phyloP scores from a whole-genome alignment of 768 basidiomycete genomes.

The Russula brevipes region DNA sequence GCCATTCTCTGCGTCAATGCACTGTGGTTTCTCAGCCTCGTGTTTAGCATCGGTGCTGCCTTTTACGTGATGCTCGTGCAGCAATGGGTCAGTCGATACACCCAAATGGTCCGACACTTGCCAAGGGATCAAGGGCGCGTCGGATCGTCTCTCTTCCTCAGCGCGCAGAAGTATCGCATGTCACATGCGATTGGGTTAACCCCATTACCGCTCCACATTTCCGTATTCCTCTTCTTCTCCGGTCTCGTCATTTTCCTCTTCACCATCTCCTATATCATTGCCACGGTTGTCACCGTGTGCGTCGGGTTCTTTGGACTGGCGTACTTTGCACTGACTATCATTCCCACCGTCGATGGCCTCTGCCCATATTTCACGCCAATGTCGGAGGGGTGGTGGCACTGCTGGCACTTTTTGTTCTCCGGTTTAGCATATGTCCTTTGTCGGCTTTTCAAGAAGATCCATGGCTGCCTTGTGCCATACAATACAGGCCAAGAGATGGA shows the following conservation, averaged over 20 bases:
- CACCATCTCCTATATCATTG: constrained; percentile 3
- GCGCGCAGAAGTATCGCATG: constrained; percentile 8
- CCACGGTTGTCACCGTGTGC: not conserved
- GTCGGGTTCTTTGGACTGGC: not conserved
- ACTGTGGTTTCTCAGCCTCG: constrained; percentile 19
- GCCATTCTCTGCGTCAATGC: constrained; percentile 13
- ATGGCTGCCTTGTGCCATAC: not conserved
- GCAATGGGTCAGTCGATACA: constrained; percentile 17
- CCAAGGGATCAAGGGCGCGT: constrained; percentile 1
- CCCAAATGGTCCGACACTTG: constrained; percentile 1
- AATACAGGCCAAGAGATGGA: not conserved
- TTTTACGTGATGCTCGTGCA: constrained; percentile 18
- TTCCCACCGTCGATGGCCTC: not conserved
- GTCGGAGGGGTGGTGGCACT: constrained; percentile 7
- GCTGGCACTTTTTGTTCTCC: not conserved
- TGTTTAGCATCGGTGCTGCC: constrained; percentile 11
- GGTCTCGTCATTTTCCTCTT: constrained; percentile 8
- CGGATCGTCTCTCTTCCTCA: constrained; percentile 14
- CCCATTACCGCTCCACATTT: constrained; percentile 18
- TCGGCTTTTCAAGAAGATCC: not conserved
- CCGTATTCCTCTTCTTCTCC: constrained; percentile 10
- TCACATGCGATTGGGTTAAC: constrained; percentile 30
- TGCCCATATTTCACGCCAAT: constrained; percentile 22
- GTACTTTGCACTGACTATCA: constrained; percentile 8
- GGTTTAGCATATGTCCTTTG: not conserved